A percentile compares a stretch with the other conserved stretches of the same genome.
Evolutionary conservation across 306 rosid species (phyloP).

Genomic region (Dryas drummondii): DNA sequence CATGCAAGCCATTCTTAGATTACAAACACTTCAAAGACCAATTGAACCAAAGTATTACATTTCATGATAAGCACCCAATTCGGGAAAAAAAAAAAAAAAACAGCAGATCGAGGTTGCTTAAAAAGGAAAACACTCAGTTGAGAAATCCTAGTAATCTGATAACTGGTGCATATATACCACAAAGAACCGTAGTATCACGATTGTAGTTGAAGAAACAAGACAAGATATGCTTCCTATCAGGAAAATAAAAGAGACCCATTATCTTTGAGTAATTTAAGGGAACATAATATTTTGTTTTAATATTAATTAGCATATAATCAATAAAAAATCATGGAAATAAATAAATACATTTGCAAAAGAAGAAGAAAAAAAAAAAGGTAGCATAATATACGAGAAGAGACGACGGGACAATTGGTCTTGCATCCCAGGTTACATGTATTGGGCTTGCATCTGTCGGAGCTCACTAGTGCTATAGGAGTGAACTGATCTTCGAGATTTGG

Average conservation of each 20-base stretch:
- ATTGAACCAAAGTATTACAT: too few species aligned
- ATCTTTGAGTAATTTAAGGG: neutral
- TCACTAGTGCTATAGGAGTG: conserved; percentile 92
- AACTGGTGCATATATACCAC: neutral
- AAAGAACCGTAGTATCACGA: neutral
- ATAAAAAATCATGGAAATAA: neutral
- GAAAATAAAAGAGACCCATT: neutral
- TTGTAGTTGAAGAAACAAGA: neutral
- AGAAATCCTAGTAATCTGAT: neutral
- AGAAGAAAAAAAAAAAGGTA: neutral
- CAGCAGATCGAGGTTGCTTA: too few species aligned
- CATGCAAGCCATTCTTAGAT: too few species aligned
- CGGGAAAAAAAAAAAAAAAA: too few species aligned
- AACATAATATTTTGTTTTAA: neutral
- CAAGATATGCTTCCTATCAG: neutral
- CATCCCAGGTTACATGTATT: conserved; percentile 92
- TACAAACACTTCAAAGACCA: too few species aligned
- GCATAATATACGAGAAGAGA: conserved; percentile 56
- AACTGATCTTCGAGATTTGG: conserved; percentile 50
- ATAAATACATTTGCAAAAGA: neutral
- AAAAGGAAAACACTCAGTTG: neutral
- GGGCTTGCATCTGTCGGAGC: conserved; percentile 83
- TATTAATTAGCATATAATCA: neutral
- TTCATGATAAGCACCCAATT: too few species aligned
- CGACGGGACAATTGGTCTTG: conserved; percentile 95